Conservation (phyloP, 2,329 filamentous ascomycete species). For the Colletotrichum sp. region DNA sequence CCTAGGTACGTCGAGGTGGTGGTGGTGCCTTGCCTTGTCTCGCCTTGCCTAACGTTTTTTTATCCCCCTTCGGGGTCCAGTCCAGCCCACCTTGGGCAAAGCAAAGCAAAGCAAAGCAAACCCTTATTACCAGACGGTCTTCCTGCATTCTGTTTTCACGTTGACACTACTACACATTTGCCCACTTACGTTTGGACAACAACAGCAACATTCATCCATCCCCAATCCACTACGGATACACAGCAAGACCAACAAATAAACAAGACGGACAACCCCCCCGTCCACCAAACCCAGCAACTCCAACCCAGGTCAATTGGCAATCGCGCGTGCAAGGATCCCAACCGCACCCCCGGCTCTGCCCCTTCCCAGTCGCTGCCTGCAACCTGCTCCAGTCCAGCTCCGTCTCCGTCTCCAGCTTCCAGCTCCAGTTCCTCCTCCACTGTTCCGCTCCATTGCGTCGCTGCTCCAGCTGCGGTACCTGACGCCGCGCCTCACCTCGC, state of each 20-base stretch:
- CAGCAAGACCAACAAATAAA: not conserved
- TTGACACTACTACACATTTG: not conserved
- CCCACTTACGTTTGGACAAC: not conserved
- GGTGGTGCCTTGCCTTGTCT: not conserved
- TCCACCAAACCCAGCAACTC: not conserved
- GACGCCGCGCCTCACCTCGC: not conserved
- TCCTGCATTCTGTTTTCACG: not conserved
- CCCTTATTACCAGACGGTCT: not conserved
- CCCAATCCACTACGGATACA: not conserved
- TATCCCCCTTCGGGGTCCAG: not conserved
- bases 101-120: not conserved
- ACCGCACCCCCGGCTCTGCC: not conserved
- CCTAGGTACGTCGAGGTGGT: not conserved
- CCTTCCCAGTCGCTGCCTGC: not conserved
- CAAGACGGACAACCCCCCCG: not conserved
- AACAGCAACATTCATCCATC: not conserved
- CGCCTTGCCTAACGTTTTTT: not conserved
- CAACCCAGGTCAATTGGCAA: not conserved
- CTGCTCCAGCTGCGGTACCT: not conserved
- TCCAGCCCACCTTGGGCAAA: not conserved
- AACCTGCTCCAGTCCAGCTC: not conserved
- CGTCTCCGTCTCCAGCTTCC: not conserved
- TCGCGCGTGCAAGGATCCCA: not conserved
- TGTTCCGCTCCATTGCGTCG: not conserved
- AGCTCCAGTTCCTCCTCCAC: not conserved